Percentiles rank a stretch among this genome's conserved stretches.
These are phyloP conservation scores for Fusarium hostae DNA, from an alignment of 2,329 filamentous ascomycete genomes.

Conservation along the genomic window DNA sequence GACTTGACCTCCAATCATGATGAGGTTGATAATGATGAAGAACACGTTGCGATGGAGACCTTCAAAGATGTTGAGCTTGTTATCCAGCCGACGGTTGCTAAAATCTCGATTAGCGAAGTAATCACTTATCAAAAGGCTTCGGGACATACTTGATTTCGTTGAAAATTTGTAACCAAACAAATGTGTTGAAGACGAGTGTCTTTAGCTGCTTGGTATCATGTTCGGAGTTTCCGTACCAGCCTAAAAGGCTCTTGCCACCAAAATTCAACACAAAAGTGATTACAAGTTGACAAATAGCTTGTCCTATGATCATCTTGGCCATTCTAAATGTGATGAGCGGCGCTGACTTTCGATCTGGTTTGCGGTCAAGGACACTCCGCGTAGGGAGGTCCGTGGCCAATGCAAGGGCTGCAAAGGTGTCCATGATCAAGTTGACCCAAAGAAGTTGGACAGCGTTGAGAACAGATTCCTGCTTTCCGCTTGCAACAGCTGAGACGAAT, in stretches of 20 bases:
- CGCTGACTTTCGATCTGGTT: constrained; percentile 70
- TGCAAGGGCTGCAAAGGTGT: constrained; percentile 71
- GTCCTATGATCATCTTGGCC: constrained; percentile 74
- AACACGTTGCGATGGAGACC: constrained; percentile 82
- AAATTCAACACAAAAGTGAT: constrained; percentile 71
- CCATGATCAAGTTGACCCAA: constrained; percentile 74
- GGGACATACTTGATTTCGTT: constrained; percentile 68
- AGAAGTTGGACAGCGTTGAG: constrained; percentile 69
- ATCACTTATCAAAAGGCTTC: constrained; percentile 65
- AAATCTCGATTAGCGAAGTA: constrained; percentile 66
- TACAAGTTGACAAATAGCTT: constrained; percentile 68
- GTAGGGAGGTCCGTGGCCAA: constrained; percentile 72
- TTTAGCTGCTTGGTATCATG: constrained; percentile 54
- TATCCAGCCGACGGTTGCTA: constrained; percentile 75
- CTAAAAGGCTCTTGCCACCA: constrained; percentile 65
- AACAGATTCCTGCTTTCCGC: constrained; percentile 61
- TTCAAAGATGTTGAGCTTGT: constrained; percentile 89
- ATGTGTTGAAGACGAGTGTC: constrained; percentile 75
- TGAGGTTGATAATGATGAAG: constrained; percentile 80
- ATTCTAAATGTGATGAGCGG: constrained; percentile 76
- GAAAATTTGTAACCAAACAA: constrained; percentile 80
- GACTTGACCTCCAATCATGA: constrained; percentile 86
- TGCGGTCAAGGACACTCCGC: constrained; percentile 66
- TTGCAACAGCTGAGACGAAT: constrained; percentile 67
- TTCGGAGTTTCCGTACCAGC: constrained; percentile 49